Evolutionary conservation across 805 yeast species (phyloP).

Genomic region (Candida endomychidarum): DNA sequence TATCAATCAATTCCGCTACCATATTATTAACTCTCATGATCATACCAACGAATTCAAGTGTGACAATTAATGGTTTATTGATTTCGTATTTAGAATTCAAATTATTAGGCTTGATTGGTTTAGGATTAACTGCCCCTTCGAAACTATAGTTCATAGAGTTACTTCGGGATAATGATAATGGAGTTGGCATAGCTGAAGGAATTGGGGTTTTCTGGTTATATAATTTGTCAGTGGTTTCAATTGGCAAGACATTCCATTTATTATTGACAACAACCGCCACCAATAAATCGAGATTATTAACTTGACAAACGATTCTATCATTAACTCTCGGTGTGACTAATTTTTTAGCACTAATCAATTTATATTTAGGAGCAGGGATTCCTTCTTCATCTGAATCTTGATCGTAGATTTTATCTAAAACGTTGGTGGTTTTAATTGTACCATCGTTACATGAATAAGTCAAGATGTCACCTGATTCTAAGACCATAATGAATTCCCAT

Average conservation of each 20-base stretch:
- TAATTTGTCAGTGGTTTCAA: constrained; percentile 46
- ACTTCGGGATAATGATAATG: constrained; percentile 13
- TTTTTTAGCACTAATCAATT: constrained; percentile 52
- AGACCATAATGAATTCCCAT: constrained; percentile 53
- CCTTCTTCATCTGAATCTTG: background rate
- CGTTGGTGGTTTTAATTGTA: constrained; percentile 24
- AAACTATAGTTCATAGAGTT: constrained; percentile 15
- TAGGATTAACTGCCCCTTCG: background rate
- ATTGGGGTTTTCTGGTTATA: constrained; percentile 34
- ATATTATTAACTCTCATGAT: constrained; percentile 56
- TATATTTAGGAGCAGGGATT: background rate
- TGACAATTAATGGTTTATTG: constrained; percentile 43
- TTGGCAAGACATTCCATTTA: constrained; percentile 59
- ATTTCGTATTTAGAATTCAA: constrained; percentile 16
- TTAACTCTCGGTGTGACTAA: constrained; percentile 71
- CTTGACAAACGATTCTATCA: constrained; percentile 63
- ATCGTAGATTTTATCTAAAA: constrained; percentile 20
- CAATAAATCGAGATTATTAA: constrained; percentile 49
- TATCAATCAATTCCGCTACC: constrained; percentile 68
- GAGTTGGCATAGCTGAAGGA: constrained; percentile 7
- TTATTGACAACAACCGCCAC: constrained; percentile 67
- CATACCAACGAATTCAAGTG: constrained; percentile 75
- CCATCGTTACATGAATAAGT: constrained; percentile 54
- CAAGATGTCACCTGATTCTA: constrained; percentile 50
- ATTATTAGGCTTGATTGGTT: background rate